Conservation (phyloP, 179 eudicot species). For the Nepenthes alata region DNA sequence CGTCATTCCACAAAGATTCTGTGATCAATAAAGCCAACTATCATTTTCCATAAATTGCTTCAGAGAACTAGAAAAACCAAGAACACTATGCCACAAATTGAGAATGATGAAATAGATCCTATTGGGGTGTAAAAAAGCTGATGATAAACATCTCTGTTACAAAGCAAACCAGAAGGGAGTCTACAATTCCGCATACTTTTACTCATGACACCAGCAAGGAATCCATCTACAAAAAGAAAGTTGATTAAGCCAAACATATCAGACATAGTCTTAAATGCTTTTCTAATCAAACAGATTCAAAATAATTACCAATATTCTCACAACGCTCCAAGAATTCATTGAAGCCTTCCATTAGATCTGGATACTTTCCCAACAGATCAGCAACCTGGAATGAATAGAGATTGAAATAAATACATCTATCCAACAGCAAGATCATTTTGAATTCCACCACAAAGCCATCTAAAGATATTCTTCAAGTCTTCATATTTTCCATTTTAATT, state of each 20-base stretch:
- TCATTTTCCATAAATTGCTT: conserved; percentile 1
- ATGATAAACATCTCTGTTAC: no score
- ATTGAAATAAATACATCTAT: neutral
- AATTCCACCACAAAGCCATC: neutral
- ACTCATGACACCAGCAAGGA: conserved; percentile 74
- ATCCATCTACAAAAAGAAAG: conserved; percentile 57
- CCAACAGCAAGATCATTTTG: neutral
- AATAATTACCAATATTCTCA: conserved; percentile 55
- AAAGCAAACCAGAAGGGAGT: neutral
- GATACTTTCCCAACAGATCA: conserved; percentile 75
- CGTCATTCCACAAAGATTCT: conserved; percentile 63
- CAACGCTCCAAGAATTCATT: conserved; percentile 71
- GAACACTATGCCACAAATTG: neutral
- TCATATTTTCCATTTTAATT: neutral
- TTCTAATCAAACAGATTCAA: conserved; percentile 1
- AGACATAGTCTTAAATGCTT: neutral
- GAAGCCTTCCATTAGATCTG: conserved; percentile 88
- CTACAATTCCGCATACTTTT: conserved; percentile 48
- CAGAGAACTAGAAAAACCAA: neutral
- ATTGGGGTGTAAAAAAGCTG: no score
- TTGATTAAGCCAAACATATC: neutral
- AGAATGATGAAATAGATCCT: no score
- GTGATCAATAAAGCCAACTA: conserved; percentile 14
- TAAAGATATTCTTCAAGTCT: no score
- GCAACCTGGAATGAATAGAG: conserved; percentile 37